phyloP scores from a whole-genome alignment of 495 filamentous ascomycete species.

The Penicillium verhagenii region DNA sequence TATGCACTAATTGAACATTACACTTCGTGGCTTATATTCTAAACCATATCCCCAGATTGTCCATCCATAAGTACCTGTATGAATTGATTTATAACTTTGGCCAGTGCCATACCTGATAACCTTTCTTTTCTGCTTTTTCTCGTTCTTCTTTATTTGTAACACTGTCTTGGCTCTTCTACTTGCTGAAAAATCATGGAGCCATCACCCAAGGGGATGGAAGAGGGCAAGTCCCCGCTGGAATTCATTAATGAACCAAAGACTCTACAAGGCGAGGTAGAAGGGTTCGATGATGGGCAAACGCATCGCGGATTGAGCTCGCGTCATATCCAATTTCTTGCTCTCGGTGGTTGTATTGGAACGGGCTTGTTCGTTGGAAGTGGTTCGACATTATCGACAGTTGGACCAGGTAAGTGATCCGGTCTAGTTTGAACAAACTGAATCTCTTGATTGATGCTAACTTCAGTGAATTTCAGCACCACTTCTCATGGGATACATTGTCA shows the following conservation, averaged over 20 bases:
- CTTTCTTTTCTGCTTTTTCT: background rate
- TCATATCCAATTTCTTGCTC: slow-evolving; percentile 65
- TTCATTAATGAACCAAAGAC: slow-evolving; percentile 23
- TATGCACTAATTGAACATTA: background rate
- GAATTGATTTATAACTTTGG: too few relatives aligned
- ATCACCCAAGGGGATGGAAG: slow-evolving; percentile 22
- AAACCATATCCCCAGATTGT: background rate
- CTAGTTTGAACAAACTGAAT: too few relatives aligned
- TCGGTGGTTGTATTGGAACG: slow-evolving; percentile 74
- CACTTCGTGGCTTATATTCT: background rate
- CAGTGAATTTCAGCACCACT: slow-evolving; percentile 51
- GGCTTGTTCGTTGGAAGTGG: slow-evolving; percentile 74
- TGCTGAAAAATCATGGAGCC: background rate
- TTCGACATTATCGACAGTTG: slow-evolving; percentile 57
- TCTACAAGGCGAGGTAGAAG: slow-evolving; percentile 16
- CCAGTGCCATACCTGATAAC: too few relatives aligned
- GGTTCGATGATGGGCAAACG: slow-evolving; percentile 12
- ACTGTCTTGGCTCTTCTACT: background rate
- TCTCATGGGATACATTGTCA: slow-evolving; percentile 61
- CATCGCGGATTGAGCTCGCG: slow-evolving; percentile 41
- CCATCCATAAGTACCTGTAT: background rate
- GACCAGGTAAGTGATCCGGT: slow-evolving; percentile 60
- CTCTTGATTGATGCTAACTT: background rate
- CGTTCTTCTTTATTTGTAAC: background rate
- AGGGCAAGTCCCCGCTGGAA: slow-evolving; percentile 3